Conservation (phyloP, 2,329 filamentous ascomycete genomes). For the Xylogone sp. region DNA sequence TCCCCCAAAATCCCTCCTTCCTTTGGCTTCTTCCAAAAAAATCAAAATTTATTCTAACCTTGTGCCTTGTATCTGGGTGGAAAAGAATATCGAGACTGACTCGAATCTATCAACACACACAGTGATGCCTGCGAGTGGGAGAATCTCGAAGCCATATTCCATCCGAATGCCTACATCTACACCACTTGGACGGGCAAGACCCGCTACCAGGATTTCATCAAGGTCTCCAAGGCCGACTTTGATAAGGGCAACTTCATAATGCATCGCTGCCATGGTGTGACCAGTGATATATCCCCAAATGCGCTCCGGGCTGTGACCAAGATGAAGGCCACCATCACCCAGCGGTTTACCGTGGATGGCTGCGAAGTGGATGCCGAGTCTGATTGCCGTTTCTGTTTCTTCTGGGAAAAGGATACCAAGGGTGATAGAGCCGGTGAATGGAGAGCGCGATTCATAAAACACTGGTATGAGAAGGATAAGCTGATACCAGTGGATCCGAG, state of each 20-base stretch:
- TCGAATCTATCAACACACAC: not conserved
- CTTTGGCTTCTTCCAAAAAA: no score
- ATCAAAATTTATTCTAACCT: not conserved
- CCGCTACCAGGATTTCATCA: conserved; percentile 34
- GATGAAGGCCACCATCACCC: conserved; percentile 46
- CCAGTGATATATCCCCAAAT: conserved; percentile 36
- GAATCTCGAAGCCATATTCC: conserved; percentile 46
- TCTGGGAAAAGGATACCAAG: conserved; percentile 31
- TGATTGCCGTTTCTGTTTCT: conserved; percentile 42
- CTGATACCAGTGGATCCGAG: not conserved
- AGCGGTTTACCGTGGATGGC: conserved; percentile 38
- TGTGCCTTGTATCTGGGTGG: not conserved
- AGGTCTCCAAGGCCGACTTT: conserved; percentile 32
- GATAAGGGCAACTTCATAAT: conserved; percentile 38
- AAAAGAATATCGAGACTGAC: not conserved
- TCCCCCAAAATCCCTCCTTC: no score
- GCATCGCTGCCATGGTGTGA: conserved; percentile 37
- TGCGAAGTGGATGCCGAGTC: conserved; percentile 40
- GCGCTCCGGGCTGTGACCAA: conserved; percentile 39
- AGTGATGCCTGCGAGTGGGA: conserved; percentile 48
- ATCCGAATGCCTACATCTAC: conserved; percentile 42
- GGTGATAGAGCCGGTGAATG: conserved; percentile 25
- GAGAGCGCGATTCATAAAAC: conserved; percentile 39
- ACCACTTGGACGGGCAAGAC: conserved; percentile 46
- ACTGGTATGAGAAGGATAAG: conserved; percentile 15